Conservation (phyloP, 176 grass and related monocot genomes). For the Poa pratensis region DNA sequence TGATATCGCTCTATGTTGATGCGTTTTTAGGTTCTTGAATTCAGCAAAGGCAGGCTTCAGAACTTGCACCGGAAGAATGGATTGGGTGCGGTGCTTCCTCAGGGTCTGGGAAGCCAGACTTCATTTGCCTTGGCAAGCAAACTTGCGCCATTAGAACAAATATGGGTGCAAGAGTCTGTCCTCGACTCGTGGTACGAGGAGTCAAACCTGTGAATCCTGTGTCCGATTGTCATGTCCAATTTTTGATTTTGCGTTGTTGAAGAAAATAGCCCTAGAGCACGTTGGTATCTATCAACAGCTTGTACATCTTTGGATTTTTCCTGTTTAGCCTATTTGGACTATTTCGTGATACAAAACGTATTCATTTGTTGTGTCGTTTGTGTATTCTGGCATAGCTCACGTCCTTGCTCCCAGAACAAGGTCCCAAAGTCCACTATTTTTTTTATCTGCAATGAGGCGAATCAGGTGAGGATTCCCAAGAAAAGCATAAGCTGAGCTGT, state of each 20-base stretch:
- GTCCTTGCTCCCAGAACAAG: constrained; percentile 1
- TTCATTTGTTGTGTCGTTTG: not conserved
- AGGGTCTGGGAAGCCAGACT: constrained; percentile 51
- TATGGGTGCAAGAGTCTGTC: constrained; percentile 67
- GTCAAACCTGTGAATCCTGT: constrained; percentile 55
- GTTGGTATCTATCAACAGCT: not conserved
- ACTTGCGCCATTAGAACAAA: constrained; percentile 75
- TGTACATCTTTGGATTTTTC: too few relatives aligned
- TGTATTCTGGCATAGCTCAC: not conserved
- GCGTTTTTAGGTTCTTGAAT: constrained; percentile 73
- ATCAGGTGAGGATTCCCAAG: not conserved
- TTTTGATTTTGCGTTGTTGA: not conserved
- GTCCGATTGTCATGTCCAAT: not conserved
- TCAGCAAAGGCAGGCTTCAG: constrained; percentile 89
- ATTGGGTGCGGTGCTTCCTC: constrained; percentile 69
- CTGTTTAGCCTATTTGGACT: too few relatives aligned
- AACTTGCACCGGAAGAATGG: constrained; percentile 86
- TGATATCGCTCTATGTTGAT: constrained; percentile 3
- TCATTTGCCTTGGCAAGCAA: constrained; percentile 75
- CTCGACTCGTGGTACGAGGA: constrained; percentile 98
- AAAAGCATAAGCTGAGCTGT: not conserved
- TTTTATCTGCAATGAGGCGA: not conserved
- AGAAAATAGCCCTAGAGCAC: not conserved
- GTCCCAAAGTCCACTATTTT: not conserved
- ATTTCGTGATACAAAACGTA: too few relatives aligned